phyloP scores from a whole-genome alignment of 129 eudicot species.

The Pseudognaphalium luteoalbum region DNA sequence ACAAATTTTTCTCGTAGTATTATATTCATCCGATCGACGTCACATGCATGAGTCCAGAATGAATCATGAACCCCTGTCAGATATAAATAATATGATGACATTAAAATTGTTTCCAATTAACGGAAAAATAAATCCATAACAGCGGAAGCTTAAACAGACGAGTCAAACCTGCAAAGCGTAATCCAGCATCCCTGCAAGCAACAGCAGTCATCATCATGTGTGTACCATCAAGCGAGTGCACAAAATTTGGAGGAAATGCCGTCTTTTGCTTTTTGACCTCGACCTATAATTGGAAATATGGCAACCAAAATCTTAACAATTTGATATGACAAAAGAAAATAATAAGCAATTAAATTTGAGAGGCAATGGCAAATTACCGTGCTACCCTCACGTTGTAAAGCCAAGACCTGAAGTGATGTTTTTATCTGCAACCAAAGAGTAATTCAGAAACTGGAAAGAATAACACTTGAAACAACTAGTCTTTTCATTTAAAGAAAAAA shows the following conservation, averaged over 20 bases:
- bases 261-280: constrained; percentile 79
- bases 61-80: constrained; percentile 93
- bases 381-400: constrained; percentile 75
- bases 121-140: neutral
- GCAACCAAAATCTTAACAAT: constrained; percentile 8
- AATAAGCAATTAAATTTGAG: neutral
- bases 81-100: constrained; percentile 13
- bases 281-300: constrained; percentile 42
- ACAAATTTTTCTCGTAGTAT: constrained; percentile 86
- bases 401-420: constrained; percentile 85
- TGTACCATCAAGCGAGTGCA: constrained; percentile 92
- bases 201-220: constrained; percentile 99
- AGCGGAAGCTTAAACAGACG: neutral
- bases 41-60: constrained; percentile 98
- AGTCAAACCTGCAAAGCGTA: constrained; percentile 81
- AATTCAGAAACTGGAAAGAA: constrained; percentile 6
- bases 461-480: neutral
- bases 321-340: neutral
- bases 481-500: neutral
- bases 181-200: constrained; percentile 94
- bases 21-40: constrained; percentile 76
- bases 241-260: constrained; percentile 96
- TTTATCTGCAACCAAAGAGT: constrained; percentile 59
- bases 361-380: constrained; percentile 45
- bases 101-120: constrained; percentile 3